Conservation (phyloP, 257 asterid species). For the Solanum chmielewskii region DNA sequence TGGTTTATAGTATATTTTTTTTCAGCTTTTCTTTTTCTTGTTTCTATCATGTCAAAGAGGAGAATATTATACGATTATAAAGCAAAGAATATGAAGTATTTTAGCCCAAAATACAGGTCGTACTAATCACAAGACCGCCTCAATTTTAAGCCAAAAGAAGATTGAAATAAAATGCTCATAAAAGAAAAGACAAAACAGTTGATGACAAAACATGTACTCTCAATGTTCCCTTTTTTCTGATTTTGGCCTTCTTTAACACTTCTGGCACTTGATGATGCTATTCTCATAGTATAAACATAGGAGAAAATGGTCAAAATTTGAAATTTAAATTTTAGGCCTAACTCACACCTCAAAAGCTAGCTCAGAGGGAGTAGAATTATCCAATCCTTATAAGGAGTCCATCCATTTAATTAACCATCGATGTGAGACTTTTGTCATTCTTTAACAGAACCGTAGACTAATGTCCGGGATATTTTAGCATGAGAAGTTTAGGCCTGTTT, state of each 20-base stretch:
- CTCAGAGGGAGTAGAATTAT: fast-evolving
- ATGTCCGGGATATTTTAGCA: background rate
- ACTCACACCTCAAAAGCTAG: too few species aligned
- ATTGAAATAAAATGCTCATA: background rate
- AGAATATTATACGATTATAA: background rate
- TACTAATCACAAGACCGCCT: background rate
- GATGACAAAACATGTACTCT: background rate
- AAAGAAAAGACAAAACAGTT: background rate
- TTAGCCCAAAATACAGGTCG: background rate
- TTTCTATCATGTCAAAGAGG: background rate
- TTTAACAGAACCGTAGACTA: background rate
- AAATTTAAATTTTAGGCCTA: too few species aligned
- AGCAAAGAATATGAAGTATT: too few species aligned
- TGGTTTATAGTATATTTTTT: background rate
- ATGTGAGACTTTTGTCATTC: too few species aligned
- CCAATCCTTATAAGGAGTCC: fast-evolving
- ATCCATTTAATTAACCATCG: fast-evolving
- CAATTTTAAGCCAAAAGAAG: background rate
- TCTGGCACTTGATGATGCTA: background rate
- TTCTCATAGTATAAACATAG: background rate
- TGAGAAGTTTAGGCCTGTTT: background rate
- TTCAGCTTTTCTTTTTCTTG: background rate
- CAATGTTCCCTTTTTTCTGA: background rate
- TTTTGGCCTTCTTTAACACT: background rate
- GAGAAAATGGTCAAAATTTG: background rate